phyloP scores from a whole-genome alignment of 2,329 filamentous ascomycete genomes.

The Rutstroemia sp. region DNA sequence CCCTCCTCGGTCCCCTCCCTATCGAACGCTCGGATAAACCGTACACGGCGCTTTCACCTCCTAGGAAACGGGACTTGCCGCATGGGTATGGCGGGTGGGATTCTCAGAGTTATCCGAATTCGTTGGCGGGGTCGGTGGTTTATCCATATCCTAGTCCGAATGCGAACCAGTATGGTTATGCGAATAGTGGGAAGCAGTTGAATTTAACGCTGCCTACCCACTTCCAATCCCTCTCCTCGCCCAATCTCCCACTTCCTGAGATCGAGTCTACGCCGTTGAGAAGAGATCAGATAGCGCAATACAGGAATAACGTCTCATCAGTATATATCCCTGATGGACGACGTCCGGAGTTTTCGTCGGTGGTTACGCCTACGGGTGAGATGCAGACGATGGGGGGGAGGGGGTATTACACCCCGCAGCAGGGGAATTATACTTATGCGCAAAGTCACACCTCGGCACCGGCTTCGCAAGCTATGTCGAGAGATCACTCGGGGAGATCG shows the following conservation, averaged over 20 bases:
- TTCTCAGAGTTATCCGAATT: constrained; percentile 16
- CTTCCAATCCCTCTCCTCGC: constrained; percentile 10
- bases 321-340: no score
- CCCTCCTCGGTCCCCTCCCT: constrained; percentile 19
- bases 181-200: no score
- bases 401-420: no score
- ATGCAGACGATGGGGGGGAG: no score
- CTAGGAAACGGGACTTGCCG: constrained; percentile 10
- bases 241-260: constrained; percentile 7
- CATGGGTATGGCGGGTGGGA: constrained; percentile 15
- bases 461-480: neutral
- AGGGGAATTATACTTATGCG: neutral
- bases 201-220: neutral
- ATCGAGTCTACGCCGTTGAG: neutral
- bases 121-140: constrained; percentile 7
- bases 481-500: no score
- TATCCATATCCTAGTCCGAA: neutral
- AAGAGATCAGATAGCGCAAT: neutral
- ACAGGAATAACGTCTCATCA: no score
- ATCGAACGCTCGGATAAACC: constrained; percentile 11
- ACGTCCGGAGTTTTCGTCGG: no score
- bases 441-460: neutral
- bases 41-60: neutral
- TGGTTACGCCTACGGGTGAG: no score
- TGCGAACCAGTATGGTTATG: no score